phyloP scores from a whole-genome alignment of 257 asterid species.

The Solanum ossicruentum region DNA sequence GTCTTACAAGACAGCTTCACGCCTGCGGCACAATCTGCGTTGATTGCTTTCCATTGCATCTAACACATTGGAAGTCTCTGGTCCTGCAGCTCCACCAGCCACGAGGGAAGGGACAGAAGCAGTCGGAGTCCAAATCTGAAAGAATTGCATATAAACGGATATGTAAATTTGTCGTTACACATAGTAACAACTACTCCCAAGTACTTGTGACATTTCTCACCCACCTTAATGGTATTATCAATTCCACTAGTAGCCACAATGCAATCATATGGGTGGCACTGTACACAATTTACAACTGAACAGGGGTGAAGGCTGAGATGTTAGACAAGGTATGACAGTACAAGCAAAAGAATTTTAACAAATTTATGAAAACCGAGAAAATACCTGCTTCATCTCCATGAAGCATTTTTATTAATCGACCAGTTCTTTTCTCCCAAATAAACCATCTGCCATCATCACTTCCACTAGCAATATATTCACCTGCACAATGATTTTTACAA shows the following conservation, averaged over 20 bases:
- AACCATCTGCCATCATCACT: conserved; percentile 99
- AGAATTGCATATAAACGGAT: not conserved
- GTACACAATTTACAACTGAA: conserved; percentile 93
- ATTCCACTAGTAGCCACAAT: conserved; percentile 94
- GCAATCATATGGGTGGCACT: conserved; percentile 83
- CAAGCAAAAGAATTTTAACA: not conserved
- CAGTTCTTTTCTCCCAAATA: conserved; percentile 91
- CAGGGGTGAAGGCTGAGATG: not conserved
- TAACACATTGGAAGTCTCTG: conserved; percentile 50
- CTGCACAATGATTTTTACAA: conserved; percentile 22
- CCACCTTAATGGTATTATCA: conserved; percentile 91
- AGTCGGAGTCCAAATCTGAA: conserved; percentile 88
- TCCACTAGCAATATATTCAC: conserved; percentile 90
- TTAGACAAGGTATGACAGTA: not conserved
- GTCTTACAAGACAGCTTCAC: conserved; percentile 63
- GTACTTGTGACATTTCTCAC: conserved; percentile 7
- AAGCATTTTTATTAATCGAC: conserved; percentile 76
- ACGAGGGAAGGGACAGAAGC: conserved; percentile 64
- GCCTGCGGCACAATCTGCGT: conserved; percentile 49
- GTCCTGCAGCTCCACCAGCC: conserved; percentile 64
- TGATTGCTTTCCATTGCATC: conserved; percentile 84
- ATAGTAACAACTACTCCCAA: not conserved
- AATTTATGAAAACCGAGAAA: not conserved
- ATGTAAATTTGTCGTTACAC: not conserved
- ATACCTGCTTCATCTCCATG: conserved; percentile 90